Evolutionary conservation across 1,284 basidiomycete species (phyloP).

Genomic region (Leucoagaricus sp.): DNA sequence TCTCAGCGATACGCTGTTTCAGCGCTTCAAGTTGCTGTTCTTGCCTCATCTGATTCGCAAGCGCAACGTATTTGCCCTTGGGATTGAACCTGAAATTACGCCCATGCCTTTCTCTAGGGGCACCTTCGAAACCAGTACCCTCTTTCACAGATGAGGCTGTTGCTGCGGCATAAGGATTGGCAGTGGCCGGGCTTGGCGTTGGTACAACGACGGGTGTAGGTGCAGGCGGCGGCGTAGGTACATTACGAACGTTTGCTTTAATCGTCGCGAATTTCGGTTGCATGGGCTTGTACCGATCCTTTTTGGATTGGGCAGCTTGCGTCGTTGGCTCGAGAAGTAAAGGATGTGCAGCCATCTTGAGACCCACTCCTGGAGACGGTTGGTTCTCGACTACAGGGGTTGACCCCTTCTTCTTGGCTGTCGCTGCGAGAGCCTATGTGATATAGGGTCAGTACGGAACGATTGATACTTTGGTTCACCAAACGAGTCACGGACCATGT

Average conservation of each 20-base stretch:
- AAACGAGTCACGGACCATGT: constrained; percentile 58
- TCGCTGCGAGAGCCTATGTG: constrained; percentile 52
- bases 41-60: constrained; percentile 84
- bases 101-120: constrained; percentile 69
- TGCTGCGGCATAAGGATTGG: constrained; percentile 77
- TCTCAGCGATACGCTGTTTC: constrained; percentile 91
- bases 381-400: constrained; percentile 54
- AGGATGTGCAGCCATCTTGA: constrained; percentile 90
- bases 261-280: constrained; percentile 96
- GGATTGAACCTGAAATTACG: constrained; percentile 83
- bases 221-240: constrained; percentile 63
- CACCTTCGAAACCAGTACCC: constrained; percentile 62
- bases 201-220: constrained; percentile 53
- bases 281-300: constrained; percentile 94
- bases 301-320: constrained; percentile 69
- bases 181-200: constrained; percentile 21
- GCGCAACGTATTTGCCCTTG: constrained; percentile 87
- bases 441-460: background rate
- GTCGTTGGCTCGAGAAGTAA: constrained; percentile 72
- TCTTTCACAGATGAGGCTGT: constrained; percentile 51
- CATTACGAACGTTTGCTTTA: constrained; percentile 79
- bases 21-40: constrained; percentile 88
- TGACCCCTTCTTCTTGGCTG: constrained; percentile 53
- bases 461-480: background rate
- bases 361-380: constrained; percentile 65